Evolutionary conservation across 345 rosid species (phyloP), one percentile per base, ranked within the genome.

Genomic region (Salix dunnii): DNA sequence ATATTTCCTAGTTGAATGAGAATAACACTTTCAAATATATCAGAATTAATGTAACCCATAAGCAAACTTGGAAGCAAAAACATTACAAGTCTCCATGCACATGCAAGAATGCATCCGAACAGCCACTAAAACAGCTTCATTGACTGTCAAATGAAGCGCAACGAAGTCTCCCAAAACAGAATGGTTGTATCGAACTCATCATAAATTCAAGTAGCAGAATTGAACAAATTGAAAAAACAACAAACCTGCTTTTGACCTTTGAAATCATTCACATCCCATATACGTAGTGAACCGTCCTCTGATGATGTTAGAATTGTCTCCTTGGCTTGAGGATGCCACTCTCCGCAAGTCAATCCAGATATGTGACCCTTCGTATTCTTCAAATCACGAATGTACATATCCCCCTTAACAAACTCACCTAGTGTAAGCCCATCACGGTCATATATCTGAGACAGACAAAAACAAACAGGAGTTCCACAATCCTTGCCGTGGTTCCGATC

Each of bases 261-360:
- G 87, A 96, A 96, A 75, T 96, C 92, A 83, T 93, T 96, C 48
- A 93, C 98, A 87, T 96, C 99, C 98, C 99, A 96, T 51, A 91
- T 88, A 38, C 98, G 95, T 84, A 96, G 84, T 14, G 97, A 96
- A 38, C 99, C 98, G 74, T 96, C 99, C 85, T 96, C 99, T 0
- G 99, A 96, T 3, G 99, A 93, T 51, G 99, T 96, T 71, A 96
- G 83, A 78, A 96, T 77, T 3, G 97, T 96, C 86, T 93, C 97
- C 85, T 88, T 96, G 43, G 72, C 70, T 83, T 87, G 87, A 1
- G 98, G 99, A 80, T 96, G 91, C 98, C 99, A 96, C 82, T 96
- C 95, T 67, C 99, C 98, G 79, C 91, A 87, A 77, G 99, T 96
- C 86, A 96, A 85, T 43, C 99, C 99, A 48, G 94, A 75, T 40